Evolutionary conservation across 176 grass and related monocot genomes (phyloP).

Genomic region (Carex myosuroides): DNA sequence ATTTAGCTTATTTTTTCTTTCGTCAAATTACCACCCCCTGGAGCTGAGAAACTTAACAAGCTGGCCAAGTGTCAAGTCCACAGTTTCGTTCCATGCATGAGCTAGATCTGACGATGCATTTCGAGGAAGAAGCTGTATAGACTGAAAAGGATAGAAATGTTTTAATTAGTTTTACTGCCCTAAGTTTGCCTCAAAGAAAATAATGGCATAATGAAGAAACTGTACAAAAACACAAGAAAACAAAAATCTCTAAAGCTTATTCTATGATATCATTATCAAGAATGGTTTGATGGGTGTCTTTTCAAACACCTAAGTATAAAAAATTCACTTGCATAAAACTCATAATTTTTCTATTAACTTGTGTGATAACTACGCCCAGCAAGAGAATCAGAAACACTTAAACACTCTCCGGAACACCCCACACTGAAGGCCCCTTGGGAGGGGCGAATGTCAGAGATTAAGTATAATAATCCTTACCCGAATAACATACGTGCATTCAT

Average conservation of each 20-base stretch:
- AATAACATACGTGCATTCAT: not conserved
- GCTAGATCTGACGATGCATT: constrained; percentile 29
- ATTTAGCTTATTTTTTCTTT: not conserved
- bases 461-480: not conserved
- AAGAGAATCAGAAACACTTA: too few species aligned
- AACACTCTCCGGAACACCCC: too few species aligned
- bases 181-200: not conserved
- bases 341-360: not conserved
- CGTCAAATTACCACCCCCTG: constrained; percentile 26
- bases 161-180: not conserved
- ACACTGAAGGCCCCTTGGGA: not conserved
- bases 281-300: not conserved
- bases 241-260: not conserved
- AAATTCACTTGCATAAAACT: not conserved
- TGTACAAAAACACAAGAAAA: not conserved
- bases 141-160: constrained; percentile 18
- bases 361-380: not conserved
- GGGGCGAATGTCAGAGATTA: not conserved
- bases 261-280: not conserved
- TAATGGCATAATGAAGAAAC: not conserved
- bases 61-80: constrained; percentile 31
- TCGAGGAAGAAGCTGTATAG: not conserved
- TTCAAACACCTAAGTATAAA: not conserved
- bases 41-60: constrained; percentile 35
- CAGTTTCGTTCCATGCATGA: constrained; percentile 38